Percentiles rank a stretch among this genome's conserved stretches.
Conservation (phyloP, 2,329 filamentous ascomycete species). For the Aureobasidium sp. region DNA sequence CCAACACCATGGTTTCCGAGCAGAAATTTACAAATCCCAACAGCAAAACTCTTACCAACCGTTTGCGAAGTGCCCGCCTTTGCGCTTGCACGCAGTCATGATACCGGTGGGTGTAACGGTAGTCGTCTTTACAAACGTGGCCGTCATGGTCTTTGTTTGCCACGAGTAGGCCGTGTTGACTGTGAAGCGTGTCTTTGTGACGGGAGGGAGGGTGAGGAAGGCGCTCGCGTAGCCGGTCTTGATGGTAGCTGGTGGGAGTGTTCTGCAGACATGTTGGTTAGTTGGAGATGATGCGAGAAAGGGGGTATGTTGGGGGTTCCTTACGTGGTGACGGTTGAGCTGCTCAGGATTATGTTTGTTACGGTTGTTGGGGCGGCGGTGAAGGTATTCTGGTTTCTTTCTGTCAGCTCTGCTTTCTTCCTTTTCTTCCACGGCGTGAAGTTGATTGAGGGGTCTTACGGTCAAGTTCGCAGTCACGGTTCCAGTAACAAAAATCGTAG, state of each 20-base stretch:
- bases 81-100: constrained; percentile 26
- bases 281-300: no score
- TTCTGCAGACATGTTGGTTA: constrained; percentile 18
- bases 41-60: not conserved
- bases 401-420: not conserved
- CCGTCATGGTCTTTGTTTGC: constrained; percentile 26
- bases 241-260: constrained; percentile 28
- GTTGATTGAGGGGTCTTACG: constrained; percentile 11
- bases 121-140: constrained; percentile 24
- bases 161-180: constrained; percentile 22
- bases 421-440: no score
- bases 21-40: no score
- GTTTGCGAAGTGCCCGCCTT: constrained; percentile 25
- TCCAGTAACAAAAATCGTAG: constrained; percentile 27
- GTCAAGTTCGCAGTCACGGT: constrained; percentile 26
- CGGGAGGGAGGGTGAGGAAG: constrained; percentile 29
- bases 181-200: constrained; percentile 25
- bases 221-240: constrained; percentile 26
- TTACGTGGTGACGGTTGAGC: constrained; percentile 16
- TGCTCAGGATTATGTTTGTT: constrained; percentile 22
- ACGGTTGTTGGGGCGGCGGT: constrained; percentile 21
- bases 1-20: not conserved
- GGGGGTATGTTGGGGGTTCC: not conserved
- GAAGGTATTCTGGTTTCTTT: not conserved
- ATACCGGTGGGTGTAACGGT: constrained; percentile 29